phyloP scores from a whole-genome alignment of 2,329 filamentous ascomycete species.

The Pseudogymnoascus sp. region DNA sequence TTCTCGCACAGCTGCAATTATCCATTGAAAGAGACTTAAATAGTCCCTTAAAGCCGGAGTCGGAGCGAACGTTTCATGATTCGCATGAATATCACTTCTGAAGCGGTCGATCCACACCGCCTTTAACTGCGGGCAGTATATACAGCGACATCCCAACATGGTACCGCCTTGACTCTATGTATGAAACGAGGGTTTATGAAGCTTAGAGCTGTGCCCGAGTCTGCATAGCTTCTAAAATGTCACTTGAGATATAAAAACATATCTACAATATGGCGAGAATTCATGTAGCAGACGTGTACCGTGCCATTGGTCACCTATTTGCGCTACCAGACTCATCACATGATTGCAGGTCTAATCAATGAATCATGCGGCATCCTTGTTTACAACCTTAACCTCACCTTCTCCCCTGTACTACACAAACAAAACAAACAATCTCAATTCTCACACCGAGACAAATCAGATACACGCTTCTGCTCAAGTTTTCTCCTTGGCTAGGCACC shows the following conservation, averaged over 20 bases:
- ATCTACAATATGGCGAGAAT: background rate
- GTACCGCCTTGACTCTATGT: background rate
- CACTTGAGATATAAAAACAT: background rate
- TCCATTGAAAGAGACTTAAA: background rate
- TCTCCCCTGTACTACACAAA: background rate
- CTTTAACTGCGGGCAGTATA: constrained; percentile 3
- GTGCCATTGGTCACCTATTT: background rate
- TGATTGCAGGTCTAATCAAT: background rate
- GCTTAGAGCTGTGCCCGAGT: background rate
- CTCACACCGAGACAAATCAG: no score
- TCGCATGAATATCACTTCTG: background rate
- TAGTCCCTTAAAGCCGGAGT: background rate
- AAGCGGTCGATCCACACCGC: background rate
- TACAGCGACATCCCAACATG: background rate
- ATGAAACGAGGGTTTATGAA: background rate
- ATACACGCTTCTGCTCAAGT: background rate
- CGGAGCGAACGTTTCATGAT: background rate
- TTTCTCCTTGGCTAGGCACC: background rate
- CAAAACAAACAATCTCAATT: background rate
- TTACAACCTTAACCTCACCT: background rate
- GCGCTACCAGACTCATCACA: background rate
- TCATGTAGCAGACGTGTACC: background rate
- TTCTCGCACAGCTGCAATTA: background rate
- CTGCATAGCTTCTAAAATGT: background rate
- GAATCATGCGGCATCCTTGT: background rate